These are phyloP conservation scores for Hypoxylon intermedium DNA, from an alignment of 495 filamentous ascomycete species.

Conservation along the genomic window DNA sequence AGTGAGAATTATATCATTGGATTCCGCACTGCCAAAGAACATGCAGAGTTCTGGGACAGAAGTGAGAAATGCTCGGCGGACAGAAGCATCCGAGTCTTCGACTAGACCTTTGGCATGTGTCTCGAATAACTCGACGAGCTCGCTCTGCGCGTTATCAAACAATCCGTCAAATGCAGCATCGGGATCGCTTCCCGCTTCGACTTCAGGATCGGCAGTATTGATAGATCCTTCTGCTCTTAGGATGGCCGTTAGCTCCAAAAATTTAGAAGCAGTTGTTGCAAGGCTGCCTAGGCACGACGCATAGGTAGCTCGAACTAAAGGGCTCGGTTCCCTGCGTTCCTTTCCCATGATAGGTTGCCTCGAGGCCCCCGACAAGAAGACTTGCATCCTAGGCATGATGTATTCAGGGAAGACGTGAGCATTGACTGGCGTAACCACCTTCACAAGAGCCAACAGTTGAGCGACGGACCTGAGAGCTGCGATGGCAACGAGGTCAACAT, in stretches of 20 bases:
- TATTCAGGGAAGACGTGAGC: constrained; percentile 96
- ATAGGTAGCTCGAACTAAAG: constrained; percentile 84
- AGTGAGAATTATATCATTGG: constrained; percentile 92
- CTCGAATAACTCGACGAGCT: constrained; percentile 82
- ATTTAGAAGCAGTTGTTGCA: constrained; percentile 84
- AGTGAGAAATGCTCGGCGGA: constrained; percentile 89
- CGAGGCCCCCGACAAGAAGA: constrained; percentile 64
- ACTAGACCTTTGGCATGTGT: constrained; percentile 86
- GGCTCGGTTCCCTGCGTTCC: constrained; percentile 62
- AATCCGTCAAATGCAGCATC: constrained; percentile 74
- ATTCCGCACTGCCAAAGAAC: constrained; percentile 87
- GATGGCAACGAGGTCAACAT: constrained; percentile 80
- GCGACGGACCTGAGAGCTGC: constrained; percentile 85
- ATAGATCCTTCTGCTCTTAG: constrained; percentile 84
- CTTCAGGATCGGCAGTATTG: constrained; percentile 77
- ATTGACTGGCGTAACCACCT: constrained; percentile 89
- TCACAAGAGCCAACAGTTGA: constrained; percentile 85
- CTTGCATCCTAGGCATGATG: constrained; percentile 81
- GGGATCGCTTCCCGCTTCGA: constrained; percentile 70
- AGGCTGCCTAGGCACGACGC: constrained; percentile 90
- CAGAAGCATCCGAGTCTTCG: constrained; percentile 85
- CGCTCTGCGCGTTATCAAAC: constrained; percentile 80
- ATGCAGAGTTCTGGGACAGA: constrained; percentile 93
- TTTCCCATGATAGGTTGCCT: constrained; percentile 46
- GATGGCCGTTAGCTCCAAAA: constrained; percentile 89